phyloP scores from a whole-genome alignment of 2,329 filamentous ascomycete genomes.

The Ceratocystiopsis sp. region DNA sequence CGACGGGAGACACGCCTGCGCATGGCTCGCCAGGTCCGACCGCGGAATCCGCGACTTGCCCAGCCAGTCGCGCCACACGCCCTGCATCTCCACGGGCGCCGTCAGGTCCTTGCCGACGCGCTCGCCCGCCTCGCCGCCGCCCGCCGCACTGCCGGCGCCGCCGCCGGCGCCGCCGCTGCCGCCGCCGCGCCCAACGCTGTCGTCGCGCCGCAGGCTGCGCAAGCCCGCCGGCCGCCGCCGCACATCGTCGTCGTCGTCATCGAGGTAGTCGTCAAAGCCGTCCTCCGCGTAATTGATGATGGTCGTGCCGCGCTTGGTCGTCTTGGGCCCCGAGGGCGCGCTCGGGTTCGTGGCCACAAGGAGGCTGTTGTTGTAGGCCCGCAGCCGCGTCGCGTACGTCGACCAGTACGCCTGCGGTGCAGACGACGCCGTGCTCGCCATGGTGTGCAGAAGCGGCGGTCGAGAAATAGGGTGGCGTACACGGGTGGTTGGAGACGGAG shows the following conservation, averaged over 20 bases:
- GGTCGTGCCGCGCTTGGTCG: conserved; percentile 92
- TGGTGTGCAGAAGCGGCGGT: background rate
- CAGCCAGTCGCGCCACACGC: conserved; percentile 94
- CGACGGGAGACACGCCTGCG: conserved; percentile 61
- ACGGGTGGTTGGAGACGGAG: too few relatives aligned
- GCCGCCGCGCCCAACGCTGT: conserved; percentile 41
- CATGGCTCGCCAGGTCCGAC: conserved; percentile 42
- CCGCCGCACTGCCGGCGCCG: background rate
- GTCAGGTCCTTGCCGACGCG: conserved; percentile 71
- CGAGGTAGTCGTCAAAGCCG: conserved; percentile 65
- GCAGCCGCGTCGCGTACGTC: conserved; percentile 78
- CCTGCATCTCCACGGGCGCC: conserved; percentile 67
- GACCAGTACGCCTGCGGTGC: conserved; percentile 73
- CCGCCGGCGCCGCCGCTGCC: conserved; percentile 29
- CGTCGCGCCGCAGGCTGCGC: conserved; percentile 66
- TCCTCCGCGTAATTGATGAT: conserved; percentile 98
- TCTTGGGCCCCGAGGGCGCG: conserved; percentile 51
- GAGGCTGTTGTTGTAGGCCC: conserved; percentile 81
- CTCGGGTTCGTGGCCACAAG: conserved; percentile 69
- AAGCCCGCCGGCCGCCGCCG: conserved; percentile 69
- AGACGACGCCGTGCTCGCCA: conserved; percentile 16
- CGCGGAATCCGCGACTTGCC: conserved; percentile 45
- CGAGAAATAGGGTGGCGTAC: too few relatives aligned
- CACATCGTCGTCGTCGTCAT: conserved; percentile 58
- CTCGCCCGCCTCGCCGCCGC: conserved; percentile 19